Percentiles rank a stretch among this genome's conserved stretches.
Evolutionary conservation across 2,329 filamentous ascomycete species (phyloP).

Genomic region (Bipolaris oryzae): DNA sequence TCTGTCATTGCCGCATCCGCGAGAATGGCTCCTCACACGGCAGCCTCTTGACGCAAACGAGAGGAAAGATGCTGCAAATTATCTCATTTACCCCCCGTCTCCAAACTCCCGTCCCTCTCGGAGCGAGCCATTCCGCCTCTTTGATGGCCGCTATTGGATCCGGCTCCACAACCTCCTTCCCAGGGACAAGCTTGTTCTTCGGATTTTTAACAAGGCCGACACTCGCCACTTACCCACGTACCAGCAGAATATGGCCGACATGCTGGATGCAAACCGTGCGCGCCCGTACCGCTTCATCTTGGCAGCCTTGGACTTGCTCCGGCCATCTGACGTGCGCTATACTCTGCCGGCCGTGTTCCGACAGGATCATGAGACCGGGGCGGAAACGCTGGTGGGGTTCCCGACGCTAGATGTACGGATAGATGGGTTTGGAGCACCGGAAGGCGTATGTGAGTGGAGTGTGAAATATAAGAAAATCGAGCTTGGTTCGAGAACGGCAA

Average conservation of each 20-base stretch:
- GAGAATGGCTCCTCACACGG: constrained; percentile 38
- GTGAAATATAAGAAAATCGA: constrained; percentile 39
- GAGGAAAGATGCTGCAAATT: background rate
- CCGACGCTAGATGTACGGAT: constrained; percentile 31
- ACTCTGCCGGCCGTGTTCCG: constrained; percentile 35
- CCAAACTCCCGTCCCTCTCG: background rate
- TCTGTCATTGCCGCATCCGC: constrained; percentile 7
- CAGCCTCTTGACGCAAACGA: constrained; percentile 26
- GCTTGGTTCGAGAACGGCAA: constrained; percentile 6
- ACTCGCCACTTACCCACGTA: constrained; percentile 9
- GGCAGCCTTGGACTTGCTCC: constrained; percentile 23
- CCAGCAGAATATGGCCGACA: background rate
- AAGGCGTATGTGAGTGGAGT: constrained; percentile 21
- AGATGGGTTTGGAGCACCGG: constrained; percentile 14
- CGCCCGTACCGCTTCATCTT: constrained; percentile 18
- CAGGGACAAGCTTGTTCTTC: constrained; percentile 45
- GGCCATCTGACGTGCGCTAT: constrained; percentile 28
- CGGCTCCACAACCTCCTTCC: constrained; percentile 48
- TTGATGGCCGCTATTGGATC: constrained; percentile 64
- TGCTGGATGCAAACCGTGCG: background rate
- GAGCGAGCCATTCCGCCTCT: constrained; percentile 51
- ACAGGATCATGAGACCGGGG: constrained; percentile 16
- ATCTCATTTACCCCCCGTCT: constrained; percentile 20
- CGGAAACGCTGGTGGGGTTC: constrained; percentile 29
- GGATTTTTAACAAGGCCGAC: constrained; percentile 35